Conservation (phyloP, 768 basidiomycete genomes). For the Phaeolepiota aurea region DNA sequence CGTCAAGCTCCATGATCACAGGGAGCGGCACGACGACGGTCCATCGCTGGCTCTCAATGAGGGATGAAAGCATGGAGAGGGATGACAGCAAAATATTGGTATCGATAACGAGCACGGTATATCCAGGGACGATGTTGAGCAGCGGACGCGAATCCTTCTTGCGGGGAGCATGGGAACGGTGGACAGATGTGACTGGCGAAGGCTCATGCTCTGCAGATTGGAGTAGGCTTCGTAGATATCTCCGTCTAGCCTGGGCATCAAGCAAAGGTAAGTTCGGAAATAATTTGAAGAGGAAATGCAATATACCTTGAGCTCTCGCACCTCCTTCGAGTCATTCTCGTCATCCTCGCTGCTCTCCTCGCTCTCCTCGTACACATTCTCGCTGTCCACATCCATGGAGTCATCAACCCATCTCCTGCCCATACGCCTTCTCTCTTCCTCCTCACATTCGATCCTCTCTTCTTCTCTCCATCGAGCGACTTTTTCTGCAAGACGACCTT, state of each 20-base stretch:
- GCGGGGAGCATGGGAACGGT: conserved; percentile 15
- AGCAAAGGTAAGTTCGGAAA: conserved; percentile 9
- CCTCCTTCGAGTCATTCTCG: conserved; percentile 61
- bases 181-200: conserved; percentile 16
- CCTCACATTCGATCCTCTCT: conserved; percentile 55
- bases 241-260: conserved; percentile 53
- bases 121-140: conserved; percentile 68
- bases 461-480: conserved; percentile 63
- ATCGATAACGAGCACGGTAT: conserved; percentile 86
- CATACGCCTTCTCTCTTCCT: conserved; percentile 58
- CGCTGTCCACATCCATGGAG: conserved; percentile 67
- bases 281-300: conserved; percentile 5
- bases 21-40: conserved; percentile 88
- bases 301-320: conserved; percentile 73
- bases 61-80: conserved; percentile 56
- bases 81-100: conserved; percentile 92
- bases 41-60: conserved; percentile 79
- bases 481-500: conserved; percentile 61
- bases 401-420: conserved; percentile 59
- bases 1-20: conserved; percentile 95
- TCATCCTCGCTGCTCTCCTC: conserved; percentile 39
- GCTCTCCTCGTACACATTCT: conserved; percentile 38
- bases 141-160: conserved; percentile 25
- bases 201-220: conserved; percentile 30
- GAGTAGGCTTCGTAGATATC: conserved; percentile 66